Percentiles rank a stretch among this genome's conserved stretches.
Conservation (phyloP, 1,284 basidiomycete species). For the Afroboletus lepidellus region DNA sequence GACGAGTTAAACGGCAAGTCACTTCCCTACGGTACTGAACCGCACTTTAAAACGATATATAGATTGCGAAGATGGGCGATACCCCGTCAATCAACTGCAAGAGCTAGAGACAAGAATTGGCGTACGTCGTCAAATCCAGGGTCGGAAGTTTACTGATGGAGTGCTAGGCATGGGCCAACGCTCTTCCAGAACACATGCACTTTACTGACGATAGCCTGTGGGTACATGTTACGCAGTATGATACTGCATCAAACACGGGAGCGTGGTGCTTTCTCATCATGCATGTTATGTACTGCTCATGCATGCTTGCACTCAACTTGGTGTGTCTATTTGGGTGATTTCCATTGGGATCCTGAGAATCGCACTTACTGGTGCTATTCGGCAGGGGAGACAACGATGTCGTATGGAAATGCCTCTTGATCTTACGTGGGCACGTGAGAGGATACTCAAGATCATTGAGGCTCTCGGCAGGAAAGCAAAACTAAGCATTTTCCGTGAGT, state of each 20-base stretch:
- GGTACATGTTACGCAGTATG: constrained; percentile 72
- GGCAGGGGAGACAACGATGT: constrained; percentile 35
- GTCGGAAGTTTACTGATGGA: constrained; percentile 5
- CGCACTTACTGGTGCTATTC: constrained; percentile 1
- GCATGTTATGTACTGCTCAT: constrained; percentile 67
- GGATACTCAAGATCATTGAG: constrained; percentile 56
- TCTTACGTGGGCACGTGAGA: constrained; percentile 52
- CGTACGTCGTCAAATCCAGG: constrained; percentile 19
- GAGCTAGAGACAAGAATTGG: constrained; percentile 28
- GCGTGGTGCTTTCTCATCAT: constrained; percentile 77
- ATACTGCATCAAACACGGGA: constrained; percentile 69
- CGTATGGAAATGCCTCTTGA: constrained; percentile 25
- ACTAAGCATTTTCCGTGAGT: constrained; percentile 67
- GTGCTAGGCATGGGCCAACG: constrained; percentile 57
- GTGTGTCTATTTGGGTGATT: constrained; percentile 40
- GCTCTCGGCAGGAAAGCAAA: constrained; percentile 64
- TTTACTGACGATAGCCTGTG: constrained; percentile 65
- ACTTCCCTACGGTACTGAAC: background rate
- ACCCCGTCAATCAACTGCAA: constrained; percentile 21
- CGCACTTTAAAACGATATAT: constrained; percentile 1
- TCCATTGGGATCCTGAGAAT: background rate
- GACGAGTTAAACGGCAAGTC: constrained; percentile 33
- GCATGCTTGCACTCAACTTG: constrained; percentile 58
- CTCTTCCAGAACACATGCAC: constrained; percentile 63
- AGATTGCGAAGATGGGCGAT: constrained; percentile 27